Percentiles rank a stretch among this genome's conserved stretches.
Evolutionary conservation across 306 rosid genomes (phyloP).

Genomic region (Cucurbita maxima): DNA sequence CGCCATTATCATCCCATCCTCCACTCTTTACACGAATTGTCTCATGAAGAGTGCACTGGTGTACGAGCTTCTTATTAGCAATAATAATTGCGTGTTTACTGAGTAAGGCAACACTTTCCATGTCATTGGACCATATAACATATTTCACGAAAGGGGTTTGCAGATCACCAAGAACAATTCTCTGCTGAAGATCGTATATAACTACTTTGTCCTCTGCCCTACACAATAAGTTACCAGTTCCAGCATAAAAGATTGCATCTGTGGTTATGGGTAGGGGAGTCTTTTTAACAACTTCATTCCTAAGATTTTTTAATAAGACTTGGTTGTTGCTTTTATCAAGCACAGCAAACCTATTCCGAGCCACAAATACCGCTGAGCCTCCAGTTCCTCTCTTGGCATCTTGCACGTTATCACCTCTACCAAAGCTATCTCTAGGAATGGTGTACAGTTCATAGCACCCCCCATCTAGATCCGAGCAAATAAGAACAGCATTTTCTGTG

Average conservation of each 20-base stretch:
- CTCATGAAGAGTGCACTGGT: conserved; percentile 85
- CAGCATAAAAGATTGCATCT: conserved; percentile 84
- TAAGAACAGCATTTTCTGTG: conserved; percentile 66
- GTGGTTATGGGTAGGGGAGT: conserved; percentile 46
- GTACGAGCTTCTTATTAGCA: conserved; percentile 77
- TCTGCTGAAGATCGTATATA: conserved; percentile 75
- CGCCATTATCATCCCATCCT: conserved; percentile 95
- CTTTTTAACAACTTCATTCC: conserved; percentile 60
- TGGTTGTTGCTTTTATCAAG: conserved; percentile 69
- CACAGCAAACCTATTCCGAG: conserved; percentile 83
- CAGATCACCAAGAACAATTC: conserved; percentile 64
- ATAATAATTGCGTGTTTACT: conserved; percentile 84
- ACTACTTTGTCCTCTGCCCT: conserved; percentile 72
- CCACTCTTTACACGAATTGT: conserved; percentile 94
- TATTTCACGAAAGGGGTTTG: conserved; percentile 80
- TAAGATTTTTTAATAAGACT: conserved; percentile 49
- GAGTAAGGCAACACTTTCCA: conserved; percentile 81
- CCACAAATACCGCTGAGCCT: conserved; percentile 85
- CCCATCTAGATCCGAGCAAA: conserved; percentile 79
- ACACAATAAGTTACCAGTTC: conserved; percentile 69
- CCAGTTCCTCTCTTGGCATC: conserved; percentile 87
- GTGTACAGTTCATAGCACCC: conserved; percentile 74
- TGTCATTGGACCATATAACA: conserved; percentile 74
- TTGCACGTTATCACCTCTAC: conserved; percentile 55
- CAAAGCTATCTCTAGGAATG: conserved; percentile 61